A percentile compares a stretch with the other conserved stretches of the same genome.
Evolutionary conservation across 192 early-diverging fungal species (phyloP).

Genomic region (Linnemannia hyalina): DNA sequence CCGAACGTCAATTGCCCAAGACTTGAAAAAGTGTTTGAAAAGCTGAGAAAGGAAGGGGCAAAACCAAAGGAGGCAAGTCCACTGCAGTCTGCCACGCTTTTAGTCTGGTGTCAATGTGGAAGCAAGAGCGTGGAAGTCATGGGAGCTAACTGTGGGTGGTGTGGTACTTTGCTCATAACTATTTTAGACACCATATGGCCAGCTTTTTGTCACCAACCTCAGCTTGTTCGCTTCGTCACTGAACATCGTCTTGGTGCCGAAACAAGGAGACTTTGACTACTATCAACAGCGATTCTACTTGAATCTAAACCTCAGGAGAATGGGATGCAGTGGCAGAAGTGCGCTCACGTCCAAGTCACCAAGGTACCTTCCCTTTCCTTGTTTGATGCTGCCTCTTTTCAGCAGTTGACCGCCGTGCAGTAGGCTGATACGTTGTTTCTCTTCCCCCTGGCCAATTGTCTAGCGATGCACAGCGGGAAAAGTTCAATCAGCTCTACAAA

Average conservation of each 20-base stretch:
- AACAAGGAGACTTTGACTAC: constrained; percentile 62
- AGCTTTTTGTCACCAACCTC: constrained; percentile 62
- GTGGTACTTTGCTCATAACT: background rate
- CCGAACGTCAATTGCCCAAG: constrained; percentile 37
- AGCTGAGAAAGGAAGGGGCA: constrained; percentile 30
- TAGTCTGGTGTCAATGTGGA: background rate
- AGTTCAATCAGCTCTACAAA: constrained; percentile 64
- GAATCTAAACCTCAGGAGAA: constrained; percentile 64
- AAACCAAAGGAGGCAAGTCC: constrained; percentile 44
- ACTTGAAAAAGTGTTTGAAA: constrained; percentile 46
- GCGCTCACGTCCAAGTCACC: constrained; percentile 63
- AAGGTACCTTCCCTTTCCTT: constrained; percentile 37
- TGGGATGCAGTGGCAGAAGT: constrained; percentile 65
- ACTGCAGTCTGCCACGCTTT: background rate
- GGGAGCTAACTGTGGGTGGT: background rate
- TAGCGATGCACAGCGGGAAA: constrained; percentile 66
- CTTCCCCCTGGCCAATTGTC: background rate
- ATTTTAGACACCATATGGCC: constrained; percentile 60
- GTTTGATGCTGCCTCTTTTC: background rate
- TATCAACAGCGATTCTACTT: constrained; percentile 61
- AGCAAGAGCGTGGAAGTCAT: background rate
- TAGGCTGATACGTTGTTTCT: background rate
- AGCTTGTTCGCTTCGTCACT: constrained; percentile 60
- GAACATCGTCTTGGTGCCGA: constrained; percentile 64
- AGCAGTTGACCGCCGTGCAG: background rate